Percentiles rank a stretch among this genome's conserved stretches.
Conservation (phyloP, 2,329 filamentous ascomycete genomes). For the Elsinoe australis region DNA sequence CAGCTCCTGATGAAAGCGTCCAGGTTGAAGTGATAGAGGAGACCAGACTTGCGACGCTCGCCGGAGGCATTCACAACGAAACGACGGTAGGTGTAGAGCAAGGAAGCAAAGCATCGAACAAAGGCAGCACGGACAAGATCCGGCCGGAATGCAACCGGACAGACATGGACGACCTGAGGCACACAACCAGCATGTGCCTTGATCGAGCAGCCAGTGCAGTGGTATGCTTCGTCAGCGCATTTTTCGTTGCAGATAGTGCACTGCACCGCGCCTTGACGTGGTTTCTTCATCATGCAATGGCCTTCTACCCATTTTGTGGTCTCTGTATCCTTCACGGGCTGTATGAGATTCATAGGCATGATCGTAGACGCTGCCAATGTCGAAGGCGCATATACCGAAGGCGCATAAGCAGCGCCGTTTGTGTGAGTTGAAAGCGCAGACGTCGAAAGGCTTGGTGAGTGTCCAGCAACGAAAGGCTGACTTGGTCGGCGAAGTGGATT, state of each 20-base stretch:
- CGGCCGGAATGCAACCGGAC: slow-evolving; percentile 58
- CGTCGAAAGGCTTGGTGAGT: slow-evolving; percentile 58
- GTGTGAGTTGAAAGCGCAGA: slow-evolving; percentile 45
- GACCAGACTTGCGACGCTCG: slow-evolving; percentile 55
- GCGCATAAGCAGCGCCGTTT: slow-evolving; percentile 56
- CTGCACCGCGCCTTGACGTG: slow-evolving; percentile 51
- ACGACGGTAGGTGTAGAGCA: slow-evolving; percentile 62
- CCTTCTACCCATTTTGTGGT: slow-evolving; percentile 78
- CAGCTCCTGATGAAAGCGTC: slow-evolving; percentile 58
- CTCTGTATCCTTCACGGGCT: slow-evolving; percentile 70
- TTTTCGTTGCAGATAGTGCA: slow-evolving; percentile 73
- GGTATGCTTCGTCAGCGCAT: slow-evolving; percentile 65
- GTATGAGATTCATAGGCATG: slow-evolving; percentile 76
- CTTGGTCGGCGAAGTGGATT: slow-evolving; percentile 56
- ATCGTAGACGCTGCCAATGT: slow-evolving; percentile 77
- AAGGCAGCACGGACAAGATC: slow-evolving; percentile 62
- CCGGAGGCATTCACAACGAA: slow-evolving; percentile 52
- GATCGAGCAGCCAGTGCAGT: slow-evolving; percentile 57
- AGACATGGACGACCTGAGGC: slow-evolving; percentile 54
- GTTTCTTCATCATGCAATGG: slow-evolving; percentile 64
- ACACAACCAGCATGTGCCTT: slow-evolving; percentile 53
- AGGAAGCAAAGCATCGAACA: slow-evolving; percentile 59
- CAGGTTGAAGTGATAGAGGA: slow-evolving; percentile 59
- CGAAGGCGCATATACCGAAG: slow-evolving; percentile 78
- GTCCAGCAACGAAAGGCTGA: slow-evolving; percentile 58